A percentile compares a stretch with the other conserved stretches of the same genome.
Evolutionary conservation across 1,284 basidiomycete species (phyloP).

Genomic region (Amylostereum areolatum): DNA sequence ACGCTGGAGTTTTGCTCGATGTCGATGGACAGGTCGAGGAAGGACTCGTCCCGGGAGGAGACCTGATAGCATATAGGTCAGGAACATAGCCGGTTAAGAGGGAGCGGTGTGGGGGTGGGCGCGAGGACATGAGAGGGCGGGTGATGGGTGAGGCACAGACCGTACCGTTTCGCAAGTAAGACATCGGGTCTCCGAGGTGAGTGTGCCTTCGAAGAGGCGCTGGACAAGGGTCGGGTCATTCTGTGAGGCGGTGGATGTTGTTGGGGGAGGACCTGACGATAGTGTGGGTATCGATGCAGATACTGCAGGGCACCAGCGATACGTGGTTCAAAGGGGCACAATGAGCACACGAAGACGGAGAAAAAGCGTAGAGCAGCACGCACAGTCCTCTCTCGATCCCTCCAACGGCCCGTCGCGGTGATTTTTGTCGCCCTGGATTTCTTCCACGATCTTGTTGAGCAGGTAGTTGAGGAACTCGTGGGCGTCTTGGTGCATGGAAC

Average conservation of each 20-base stretch:
- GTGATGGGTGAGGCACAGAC: slow-evolving; percentile 4
- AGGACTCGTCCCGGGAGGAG: slow-evolving; percentile 94
- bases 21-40: slow-evolving; percentile 96
- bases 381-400: slow-evolving; percentile 46
- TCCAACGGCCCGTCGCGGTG: slow-evolving; percentile 23
- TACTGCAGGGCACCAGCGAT: slow-evolving; percentile 29
- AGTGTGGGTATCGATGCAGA: slow-evolving; percentile 52
- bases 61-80: slow-evolving; percentile 40
- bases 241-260: slow-evolving; percentile 18
- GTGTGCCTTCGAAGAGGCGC: slow-evolving; percentile 84
- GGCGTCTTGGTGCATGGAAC: slow-evolving; percentile 90
- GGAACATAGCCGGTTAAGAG: background rate
- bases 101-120: slow-evolving; percentile 2
- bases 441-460: slow-evolving; percentile 90
- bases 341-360: background rate
- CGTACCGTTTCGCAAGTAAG: slow-evolving; percentile 86
- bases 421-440: slow-evolving; percentile 73
- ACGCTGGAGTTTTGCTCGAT: slow-evolving; percentile 97
- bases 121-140: slow-evolving; percentile 18
- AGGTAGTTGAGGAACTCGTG: slow-evolving; percentile 97
- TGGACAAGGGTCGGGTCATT: slow-evolving; percentile 78
- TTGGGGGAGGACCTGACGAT: slow-evolving; percentile 23
- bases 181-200: slow-evolving; percentile 97
- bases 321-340: background rate
- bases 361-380: slow-evolving; percentile 22